Evolutionary conservation across 768 basidiomycete species (phyloP).

Genomic region (Rhodosporidiobolus sp.): DNA sequence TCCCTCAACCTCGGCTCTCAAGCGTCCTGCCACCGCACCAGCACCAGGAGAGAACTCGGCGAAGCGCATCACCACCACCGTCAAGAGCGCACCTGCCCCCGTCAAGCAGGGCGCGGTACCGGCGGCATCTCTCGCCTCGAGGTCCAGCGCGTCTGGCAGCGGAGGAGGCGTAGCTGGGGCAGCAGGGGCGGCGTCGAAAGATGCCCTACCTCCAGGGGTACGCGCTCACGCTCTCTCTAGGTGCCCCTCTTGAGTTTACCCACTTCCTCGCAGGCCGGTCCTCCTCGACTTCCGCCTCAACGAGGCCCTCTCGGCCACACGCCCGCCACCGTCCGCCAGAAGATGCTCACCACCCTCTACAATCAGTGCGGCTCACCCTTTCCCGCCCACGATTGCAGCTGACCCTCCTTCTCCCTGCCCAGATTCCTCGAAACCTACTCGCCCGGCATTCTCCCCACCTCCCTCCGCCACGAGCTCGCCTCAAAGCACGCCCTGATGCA

Average conservation of each 20-base stretch:
- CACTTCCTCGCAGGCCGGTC: conserved; percentile 14
- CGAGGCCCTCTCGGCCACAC: conserved; percentile 6
- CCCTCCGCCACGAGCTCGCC: conserved; percentile 54
- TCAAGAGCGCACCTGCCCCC: not conserved
- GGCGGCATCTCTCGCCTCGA: not conserved
- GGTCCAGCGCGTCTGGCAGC: not conserved
- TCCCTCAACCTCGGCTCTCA: not conserved
- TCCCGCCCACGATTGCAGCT: not conserved
- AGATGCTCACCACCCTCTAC: conserved; percentile 29
- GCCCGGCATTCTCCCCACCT: conserved; percentile 20
- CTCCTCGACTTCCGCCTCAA: conserved; percentile 12
- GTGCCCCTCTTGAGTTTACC: no score
- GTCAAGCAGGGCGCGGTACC: no score
- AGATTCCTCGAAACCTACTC: conserved; percentile 38
- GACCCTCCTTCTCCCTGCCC: not conserved
- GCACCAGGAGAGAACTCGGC: not conserved
- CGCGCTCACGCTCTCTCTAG: not conserved
- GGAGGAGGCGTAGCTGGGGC: not conserved
- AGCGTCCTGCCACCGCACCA: not conserved
- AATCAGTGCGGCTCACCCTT: conserved; percentile 10
- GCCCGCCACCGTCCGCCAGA: conserved; percentile 21
- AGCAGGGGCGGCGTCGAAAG: not conserved
- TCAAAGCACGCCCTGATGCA: conserved; percentile 75
- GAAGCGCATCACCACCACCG: not conserved
- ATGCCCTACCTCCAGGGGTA: not conserved